phyloP scores from a whole-genome alignment of 108 stramenopile genomes.

The Hondaea fermentalgiana region DNA sequence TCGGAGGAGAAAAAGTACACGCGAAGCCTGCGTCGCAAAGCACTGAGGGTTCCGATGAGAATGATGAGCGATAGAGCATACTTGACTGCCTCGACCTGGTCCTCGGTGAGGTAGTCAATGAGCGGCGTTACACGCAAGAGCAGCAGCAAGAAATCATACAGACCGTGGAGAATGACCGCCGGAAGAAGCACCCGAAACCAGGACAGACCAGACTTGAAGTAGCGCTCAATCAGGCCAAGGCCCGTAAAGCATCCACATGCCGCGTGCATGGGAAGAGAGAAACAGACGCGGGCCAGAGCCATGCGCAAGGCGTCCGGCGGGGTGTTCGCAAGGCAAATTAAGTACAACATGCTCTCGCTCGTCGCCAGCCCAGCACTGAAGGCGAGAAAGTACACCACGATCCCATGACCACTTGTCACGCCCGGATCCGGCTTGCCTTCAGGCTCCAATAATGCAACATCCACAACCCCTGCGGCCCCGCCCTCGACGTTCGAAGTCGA shows the following conservation, averaged over 20 bases:
- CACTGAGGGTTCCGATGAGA: not conserved
- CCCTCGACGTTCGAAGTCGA: not conserved
- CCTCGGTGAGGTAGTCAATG: not conserved
- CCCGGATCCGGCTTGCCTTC: not conserved
- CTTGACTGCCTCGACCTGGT: not conserved
- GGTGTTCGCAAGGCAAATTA: not conserved
- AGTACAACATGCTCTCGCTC: not conserved
- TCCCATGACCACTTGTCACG: not conserved
- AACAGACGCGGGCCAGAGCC: not conserved
- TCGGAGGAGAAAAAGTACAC: not conserved
- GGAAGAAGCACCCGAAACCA: not conserved
- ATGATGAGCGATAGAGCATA: not conserved
- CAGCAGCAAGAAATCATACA: not conserved
- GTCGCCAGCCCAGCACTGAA: not conserved
- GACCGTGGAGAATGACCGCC: not conserved
- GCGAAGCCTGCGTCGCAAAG: not conserved
- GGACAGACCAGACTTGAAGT: not conserved
- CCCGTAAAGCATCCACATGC: constrained; percentile 6
- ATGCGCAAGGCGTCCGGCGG: not conserved
- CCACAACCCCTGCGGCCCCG: not conserved
- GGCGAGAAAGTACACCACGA: not conserved
- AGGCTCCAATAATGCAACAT: not conserved
- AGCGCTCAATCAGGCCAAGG: not conserved
- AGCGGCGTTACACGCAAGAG: not conserved
- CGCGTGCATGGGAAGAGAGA: not conserved